A percentile compares a stretch with the other conserved stretches of the same genome.
phyloP scores from a whole-genome alignment of 805 yeast species.

The Barnettozyma populi region DNA sequence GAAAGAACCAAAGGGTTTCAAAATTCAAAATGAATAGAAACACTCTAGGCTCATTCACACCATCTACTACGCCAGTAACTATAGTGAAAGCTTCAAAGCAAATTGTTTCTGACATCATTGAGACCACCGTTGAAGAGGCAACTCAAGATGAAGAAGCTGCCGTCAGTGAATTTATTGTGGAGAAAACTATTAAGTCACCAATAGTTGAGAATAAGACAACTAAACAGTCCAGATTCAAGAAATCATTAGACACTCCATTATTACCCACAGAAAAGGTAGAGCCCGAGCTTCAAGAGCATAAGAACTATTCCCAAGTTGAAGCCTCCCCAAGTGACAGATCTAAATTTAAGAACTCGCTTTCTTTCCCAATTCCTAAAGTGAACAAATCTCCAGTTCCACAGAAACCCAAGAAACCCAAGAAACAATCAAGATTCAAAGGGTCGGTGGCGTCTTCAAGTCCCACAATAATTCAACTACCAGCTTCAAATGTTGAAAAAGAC shows the following conservation, averaged over 20 bases:
- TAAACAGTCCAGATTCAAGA: background rate
- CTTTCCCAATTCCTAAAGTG: background rate
- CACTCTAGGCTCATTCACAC: background rate
- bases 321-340: background rate
- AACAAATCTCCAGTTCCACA: background rate
- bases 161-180: slow-evolving; percentile 5
- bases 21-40: slow-evolving; percentile 19
- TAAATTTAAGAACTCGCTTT: background rate
- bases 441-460: slow-evolving; percentile 2
- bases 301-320: background rate
- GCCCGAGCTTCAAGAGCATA: background rate
- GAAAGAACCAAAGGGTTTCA: slow-evolving; percentile 19
- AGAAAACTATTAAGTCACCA: slow-evolving; percentile 8
- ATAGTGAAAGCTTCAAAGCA: background rate
- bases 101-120: background rate
- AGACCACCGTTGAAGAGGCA: background rate
- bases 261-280: background rate
- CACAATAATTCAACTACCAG: background rate
- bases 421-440: slow-evolving; percentile 24
- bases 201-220: background rate
- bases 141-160: background rate
- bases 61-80: background rate
- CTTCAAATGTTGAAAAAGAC: background rate
- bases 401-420: background rate
- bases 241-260: background rate